Evolutionary conservation across 768 basidiomycete species (phyloP).

Genomic region (Saitozyma podzolica): DNA sequence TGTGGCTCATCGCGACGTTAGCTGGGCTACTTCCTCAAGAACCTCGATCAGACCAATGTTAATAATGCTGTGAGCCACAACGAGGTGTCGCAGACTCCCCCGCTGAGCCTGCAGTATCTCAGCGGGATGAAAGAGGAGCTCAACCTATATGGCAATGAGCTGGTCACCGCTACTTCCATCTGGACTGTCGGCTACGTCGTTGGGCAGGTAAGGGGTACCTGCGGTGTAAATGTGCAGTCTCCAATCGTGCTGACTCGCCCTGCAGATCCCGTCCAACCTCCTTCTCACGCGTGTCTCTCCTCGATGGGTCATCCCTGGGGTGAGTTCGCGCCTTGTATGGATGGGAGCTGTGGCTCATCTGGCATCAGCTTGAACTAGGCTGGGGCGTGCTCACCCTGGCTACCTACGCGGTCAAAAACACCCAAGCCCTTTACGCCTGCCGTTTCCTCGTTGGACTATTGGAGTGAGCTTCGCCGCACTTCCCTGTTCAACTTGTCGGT

Average conservation of each 20-base stretch:
- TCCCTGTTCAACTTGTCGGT: background rate
- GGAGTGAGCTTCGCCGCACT: constrained; percentile 22
- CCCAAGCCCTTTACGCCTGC: constrained; percentile 36
- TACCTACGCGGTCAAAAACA: constrained; percentile 38
- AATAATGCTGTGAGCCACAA: constrained; percentile 27
- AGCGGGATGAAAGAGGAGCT: constrained; percentile 46
- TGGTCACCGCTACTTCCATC: constrained; percentile 31
- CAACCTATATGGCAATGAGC: constrained; percentile 35
- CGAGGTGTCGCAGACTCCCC: background rate
- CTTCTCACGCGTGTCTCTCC: constrained; percentile 41
- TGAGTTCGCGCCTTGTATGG: background rate
- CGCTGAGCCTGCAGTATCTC: constrained; percentile 15
- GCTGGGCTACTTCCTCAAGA: constrained; percentile 30
- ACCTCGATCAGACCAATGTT: constrained; percentile 31
- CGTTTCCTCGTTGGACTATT: constrained; percentile 48
- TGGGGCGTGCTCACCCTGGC: constrained; percentile 46
- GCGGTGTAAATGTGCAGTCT: background rate
- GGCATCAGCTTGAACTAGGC: constrained; percentile 29
- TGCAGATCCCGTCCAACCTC: constrained; percentile 24
- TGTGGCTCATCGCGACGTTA: background rate
- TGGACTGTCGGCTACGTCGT: constrained; percentile 42
- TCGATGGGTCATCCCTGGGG: constrained; percentile 41
- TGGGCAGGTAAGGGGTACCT: constrained; percentile 12
- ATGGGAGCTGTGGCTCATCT: background rate
- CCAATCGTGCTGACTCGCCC: constrained; percentile 13